Conservation (phyloP, 2,329 filamentous ascomycete species). For the Botrytis hyacinthi region DNA sequence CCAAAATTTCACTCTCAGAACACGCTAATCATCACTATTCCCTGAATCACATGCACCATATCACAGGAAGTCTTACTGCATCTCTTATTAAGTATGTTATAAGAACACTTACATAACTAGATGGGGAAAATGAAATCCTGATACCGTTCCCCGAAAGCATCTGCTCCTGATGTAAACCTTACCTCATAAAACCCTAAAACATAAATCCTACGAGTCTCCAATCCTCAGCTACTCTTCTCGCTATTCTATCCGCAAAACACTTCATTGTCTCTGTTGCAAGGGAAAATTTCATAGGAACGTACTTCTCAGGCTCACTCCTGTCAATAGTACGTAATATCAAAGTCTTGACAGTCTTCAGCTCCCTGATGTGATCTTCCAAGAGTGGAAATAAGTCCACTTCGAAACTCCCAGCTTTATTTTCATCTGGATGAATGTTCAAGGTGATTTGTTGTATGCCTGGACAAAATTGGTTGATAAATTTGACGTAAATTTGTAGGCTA, state of each 20-base stretch:
- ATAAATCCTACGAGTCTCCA: background rate
- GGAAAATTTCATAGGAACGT: background rate
- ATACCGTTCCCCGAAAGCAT: background rate
- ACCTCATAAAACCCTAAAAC: background rate
- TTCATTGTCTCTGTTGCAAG: background rate
- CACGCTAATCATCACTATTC: background rate
- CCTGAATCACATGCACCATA: background rate
- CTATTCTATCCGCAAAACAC: background rate
- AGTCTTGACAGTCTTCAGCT: background rate
- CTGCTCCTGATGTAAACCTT: background rate
- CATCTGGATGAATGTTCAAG: background rate
- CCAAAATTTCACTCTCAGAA: background rate
- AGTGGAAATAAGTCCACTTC: background rate
- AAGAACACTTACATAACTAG: background rate
- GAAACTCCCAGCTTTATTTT: rapidly evolving
- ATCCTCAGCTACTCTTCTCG: background rate
- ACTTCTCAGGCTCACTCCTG: background rate
- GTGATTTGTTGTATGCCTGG: rapidly evolving
- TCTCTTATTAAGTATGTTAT: too few relatives aligned
- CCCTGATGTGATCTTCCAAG: background rate
- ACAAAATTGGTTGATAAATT: background rate
- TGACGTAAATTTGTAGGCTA: background rate
- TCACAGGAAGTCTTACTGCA: background rate
- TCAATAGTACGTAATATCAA: background rate
- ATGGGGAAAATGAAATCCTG: background rate